These are phyloP conservation scores for Botrytis fabae DNA, from an alignment of 2,329 filamentous ascomycete genomes.

Conservation along the genomic window DNA sequence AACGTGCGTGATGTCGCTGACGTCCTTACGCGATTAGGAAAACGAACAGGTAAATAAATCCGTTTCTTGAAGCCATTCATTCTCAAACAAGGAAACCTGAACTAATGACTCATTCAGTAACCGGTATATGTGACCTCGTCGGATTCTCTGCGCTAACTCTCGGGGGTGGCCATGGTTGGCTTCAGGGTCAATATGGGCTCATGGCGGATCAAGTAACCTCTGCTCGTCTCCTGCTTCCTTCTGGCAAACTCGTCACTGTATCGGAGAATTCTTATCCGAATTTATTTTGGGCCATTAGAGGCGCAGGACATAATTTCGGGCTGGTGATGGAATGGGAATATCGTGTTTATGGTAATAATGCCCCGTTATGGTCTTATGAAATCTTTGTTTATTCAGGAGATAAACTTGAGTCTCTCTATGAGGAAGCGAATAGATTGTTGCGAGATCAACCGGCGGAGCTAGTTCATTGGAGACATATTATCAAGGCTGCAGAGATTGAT, in stretches of 20 bases:
- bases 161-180: conserved; percentile 48
- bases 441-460: conserved; percentile 17
- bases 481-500: conserved; percentile 6
- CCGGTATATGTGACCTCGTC: neutral
- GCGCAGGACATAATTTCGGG: conserved; percentile 45
- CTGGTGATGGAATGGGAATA: conserved; percentile 41
- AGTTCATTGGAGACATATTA: conserved; percentile 11
- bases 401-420: conserved; percentile 10
- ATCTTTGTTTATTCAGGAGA: conserved; percentile 10
- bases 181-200: conserved; percentile 45
- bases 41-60: neutral
- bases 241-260: conserved; percentile 45
- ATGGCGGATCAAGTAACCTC: conserved; percentile 48
- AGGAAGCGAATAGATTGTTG: neutral
- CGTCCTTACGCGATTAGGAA: neutral
- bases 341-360: conserved; percentile 5
- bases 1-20: neutral
- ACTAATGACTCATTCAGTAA: neutral
- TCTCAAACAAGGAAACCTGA: neutral
- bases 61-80: neutral
- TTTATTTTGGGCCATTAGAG: conserved; percentile 47
- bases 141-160: conserved; percentile 15
- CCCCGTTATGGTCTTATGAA: conserved; percentile 6
- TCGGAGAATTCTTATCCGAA: conserved; percentile 46
- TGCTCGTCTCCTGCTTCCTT: conserved; percentile 46